Evolutionary conservation across 805 yeast genomes (phyloP), one percentile per base, ranked within the genome.

Genomic region (Sugiyamaella mastotermitis): DNA sequence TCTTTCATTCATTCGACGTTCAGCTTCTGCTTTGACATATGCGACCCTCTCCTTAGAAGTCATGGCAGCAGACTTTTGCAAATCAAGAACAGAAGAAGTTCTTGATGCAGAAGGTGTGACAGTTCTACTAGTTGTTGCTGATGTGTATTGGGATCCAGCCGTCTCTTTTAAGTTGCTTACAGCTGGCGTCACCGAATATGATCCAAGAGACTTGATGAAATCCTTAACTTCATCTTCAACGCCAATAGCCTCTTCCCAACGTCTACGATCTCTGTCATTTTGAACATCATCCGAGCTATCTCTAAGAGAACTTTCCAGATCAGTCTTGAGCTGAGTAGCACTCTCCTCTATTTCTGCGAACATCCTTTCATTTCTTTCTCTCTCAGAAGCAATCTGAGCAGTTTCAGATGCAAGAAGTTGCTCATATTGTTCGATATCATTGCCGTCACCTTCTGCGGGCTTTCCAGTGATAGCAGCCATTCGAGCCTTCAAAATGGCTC

Each of bases 381-480:
- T 66, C 38, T 78, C 84, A 15, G 59, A 58, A 26, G 67, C 68
- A n/a, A 80, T 71, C 17, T 59, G 62, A 15, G 70, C 66, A 35
- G 76, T 80, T 42, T 68, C 71, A 25, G 41, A 39, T 14, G 45
- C 37, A 20, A 40, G 39, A 34, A 66, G 63, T 5, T 64, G 57
- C 43, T 80, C 85, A 35, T 76, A 71, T 37, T 68, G 72, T 27
- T 76, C 75, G 49, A 72, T 69, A 3, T 64, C 65, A 4, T 52
- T 58, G 17, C 67, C 69, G 30, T 65, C 58, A 22, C 64, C 64
- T 5, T 69, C 61, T 2, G 69, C 64, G 5, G 74, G 66, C 52
- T 78, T 81, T 4, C 96, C 96, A 0, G 97, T 88, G 52, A 90
- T 71, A 3, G 90, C 85, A 20, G 95, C 94, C 94, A 90, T 87